Conservation (phyloP, 306 rosid species). For the Cicer pinnatifidum region DNA sequence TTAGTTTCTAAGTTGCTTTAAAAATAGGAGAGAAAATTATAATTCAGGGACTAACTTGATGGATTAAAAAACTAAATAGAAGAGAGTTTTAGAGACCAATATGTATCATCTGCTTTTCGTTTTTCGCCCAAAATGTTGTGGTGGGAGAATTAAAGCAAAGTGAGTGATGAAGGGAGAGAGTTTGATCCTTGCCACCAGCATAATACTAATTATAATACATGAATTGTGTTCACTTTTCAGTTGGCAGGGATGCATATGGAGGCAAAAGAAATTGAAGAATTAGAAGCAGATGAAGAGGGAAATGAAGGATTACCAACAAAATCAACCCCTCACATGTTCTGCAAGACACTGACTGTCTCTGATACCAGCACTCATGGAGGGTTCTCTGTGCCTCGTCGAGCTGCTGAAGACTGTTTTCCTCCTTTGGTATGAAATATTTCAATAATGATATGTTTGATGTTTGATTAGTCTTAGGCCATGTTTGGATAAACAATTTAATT, state of each 20-base stretch:
- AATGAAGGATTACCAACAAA: conserved; percentile 75
- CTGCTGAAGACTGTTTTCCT: conserved; percentile 99
- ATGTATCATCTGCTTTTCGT: not conserved
- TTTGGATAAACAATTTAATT: no score
- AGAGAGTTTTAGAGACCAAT: not conserved
- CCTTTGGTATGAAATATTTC: conserved; percentile 69
- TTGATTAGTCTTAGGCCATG: not conserved
- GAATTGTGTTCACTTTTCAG: conserved; percentile 48
- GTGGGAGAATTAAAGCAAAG: not conserved
- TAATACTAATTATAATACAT: not conserved
- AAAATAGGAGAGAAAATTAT: no score
- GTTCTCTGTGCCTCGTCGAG: conserved; percentile 97
- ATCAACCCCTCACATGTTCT: conserved; percentile 98
- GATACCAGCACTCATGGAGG: conserved; percentile 99
- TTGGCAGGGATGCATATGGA: conserved; percentile 58
- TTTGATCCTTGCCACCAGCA: not conserved
- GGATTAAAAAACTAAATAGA: no score
- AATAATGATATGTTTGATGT: not conserved
- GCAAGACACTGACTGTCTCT: conserved; percentile 98
- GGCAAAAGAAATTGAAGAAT: conserved; percentile 72
- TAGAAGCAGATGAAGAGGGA: conserved; percentile 67
- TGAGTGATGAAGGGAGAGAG: not conserved
- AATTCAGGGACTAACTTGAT: no score
- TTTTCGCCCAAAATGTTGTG: not conserved
- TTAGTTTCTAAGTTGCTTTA: no score